Evolutionary conservation across 805 yeast genomes (phyloP), one percentile per base, ranked within the genome.

Genomic region (Candida maltosa): DNA sequence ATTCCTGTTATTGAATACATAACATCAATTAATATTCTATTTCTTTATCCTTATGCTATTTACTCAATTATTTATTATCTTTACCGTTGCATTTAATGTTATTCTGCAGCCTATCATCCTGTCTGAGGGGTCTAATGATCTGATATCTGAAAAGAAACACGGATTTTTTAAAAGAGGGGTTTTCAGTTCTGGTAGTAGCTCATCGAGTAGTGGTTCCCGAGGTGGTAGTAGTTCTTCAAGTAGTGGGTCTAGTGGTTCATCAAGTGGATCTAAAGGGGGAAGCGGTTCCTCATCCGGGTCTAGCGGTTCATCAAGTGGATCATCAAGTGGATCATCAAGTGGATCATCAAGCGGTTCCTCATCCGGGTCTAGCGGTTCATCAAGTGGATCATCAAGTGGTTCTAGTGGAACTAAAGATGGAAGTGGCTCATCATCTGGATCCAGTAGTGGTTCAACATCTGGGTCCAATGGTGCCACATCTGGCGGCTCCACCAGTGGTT

Each of bases 161-260:
- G n/a, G n/a, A n/a, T n/a, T n/a, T n/a, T n/a, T n/a, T n/a, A n/a
- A n/a, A n/a, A n/a, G n/a, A n/a, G n/a, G n/a, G n/a, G n/a, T n/a
- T n/a, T n/a, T n/a, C n/a, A n/a, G n/a, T n/a, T n/a, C n/a, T n/a
- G n/a, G n/a, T n/a, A n/a, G n/a, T n/a, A n/a, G n/a, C n/a, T n/a
- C 25, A n/a, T 22, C n/a, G n/a, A 22, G n/a, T 22, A n/a, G 10
- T 10, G 10, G n/a, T 22, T n/a, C n/a, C 25, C 11, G 25, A 10
- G n/a, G 25, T 22, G 10, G 25, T 22, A 22, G 10, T 22, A n/a
- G 10, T 22, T 10, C 32, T 29, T 23, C 19, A 16, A 19, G 32
- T 17, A 29, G 32, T 28, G 36, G 31, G 3, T 17, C 37, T 15
- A n/a, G 10, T 15, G 21, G 32, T 16, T 24, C 35, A 12, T n/a